phyloP scores from a whole-genome alignment of 2,329 filamentous ascomycete species.

The Venturia carpophila region DNA sequence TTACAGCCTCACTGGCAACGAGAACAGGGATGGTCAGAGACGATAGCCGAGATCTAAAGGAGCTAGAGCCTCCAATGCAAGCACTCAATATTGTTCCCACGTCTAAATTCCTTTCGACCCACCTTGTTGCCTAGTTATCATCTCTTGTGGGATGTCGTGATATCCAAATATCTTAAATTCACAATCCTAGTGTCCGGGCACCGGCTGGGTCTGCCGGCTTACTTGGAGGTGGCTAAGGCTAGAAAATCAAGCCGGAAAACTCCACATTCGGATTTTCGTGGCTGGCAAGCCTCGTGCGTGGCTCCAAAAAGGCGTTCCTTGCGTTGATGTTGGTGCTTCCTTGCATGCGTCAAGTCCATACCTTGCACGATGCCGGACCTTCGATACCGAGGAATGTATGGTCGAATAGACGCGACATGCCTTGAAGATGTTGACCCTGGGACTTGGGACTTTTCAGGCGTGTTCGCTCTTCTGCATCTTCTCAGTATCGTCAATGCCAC shows the following conservation, averaged over 20 bases:
- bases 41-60: background rate
- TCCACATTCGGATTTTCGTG: background rate
- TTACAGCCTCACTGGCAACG: background rate
- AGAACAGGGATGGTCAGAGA: background rate
- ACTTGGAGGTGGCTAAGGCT: background rate
- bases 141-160: background rate
- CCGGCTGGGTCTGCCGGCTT: background rate
- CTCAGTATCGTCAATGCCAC: background rate
- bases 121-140: background rate
- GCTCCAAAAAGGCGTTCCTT: constrained; percentile 1
- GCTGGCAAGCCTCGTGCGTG: background rate
- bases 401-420: constrained; percentile 6
- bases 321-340: background rate
- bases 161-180: background rate
- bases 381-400: constrained; percentile 6
- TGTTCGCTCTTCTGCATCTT: constrained; percentile 2
- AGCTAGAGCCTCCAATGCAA: background rate
- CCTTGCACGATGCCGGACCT: background rate
- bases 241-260: background rate
- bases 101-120: background rate
- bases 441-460: background rate
- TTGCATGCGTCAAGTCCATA: constrained; percentile 8
- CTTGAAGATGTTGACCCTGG: background rate
- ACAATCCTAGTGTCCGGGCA: background rate
- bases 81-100: background rate